A percentile compares a stretch with the other conserved stretches of the same genome.
These are phyloP conservation scores for Metschnikowia henanensis DNA, from an alignment of 805 yeast species.

Conservation along the genomic window DNA sequence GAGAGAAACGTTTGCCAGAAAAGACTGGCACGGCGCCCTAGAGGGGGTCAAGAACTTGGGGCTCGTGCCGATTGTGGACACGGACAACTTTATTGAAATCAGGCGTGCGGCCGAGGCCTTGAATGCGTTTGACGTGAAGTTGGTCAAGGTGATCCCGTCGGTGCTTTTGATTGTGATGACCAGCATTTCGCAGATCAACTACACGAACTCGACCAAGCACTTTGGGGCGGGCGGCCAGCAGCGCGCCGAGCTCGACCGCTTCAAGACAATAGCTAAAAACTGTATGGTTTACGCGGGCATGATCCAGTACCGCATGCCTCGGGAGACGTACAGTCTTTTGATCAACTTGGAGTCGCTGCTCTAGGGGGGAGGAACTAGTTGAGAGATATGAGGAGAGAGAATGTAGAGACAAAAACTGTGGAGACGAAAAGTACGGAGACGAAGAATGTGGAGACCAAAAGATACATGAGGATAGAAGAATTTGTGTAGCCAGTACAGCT, in stretches of 20 bases:
- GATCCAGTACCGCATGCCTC: conserved; percentile 90
- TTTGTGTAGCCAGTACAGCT: too few relatives aligned
- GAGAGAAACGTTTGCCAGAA: conserved; percentile 54
- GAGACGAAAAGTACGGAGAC: too few relatives aligned
- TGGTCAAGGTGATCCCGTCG: conserved; percentile 78
- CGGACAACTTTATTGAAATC: conserved; percentile 53
- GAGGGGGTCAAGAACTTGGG: conserved; percentile 56
- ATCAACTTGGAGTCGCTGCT: conserved; percentile 59
- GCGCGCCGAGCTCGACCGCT: conserved; percentile 50
- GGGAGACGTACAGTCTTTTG: conserved; percentile 73
- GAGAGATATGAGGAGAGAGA: too few relatives aligned
- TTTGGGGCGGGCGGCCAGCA: conserved; percentile 48
- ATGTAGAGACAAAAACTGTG: too few relatives aligned
- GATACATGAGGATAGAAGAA: too few relatives aligned
- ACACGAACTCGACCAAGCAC: conserved; percentile 41
- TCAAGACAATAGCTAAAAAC: conserved; percentile 68
- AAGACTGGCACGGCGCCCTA: conserved; percentile 61
- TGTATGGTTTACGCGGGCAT: conserved; percentile 95
- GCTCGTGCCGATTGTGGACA: conserved; percentile 58
- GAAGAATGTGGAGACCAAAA: too few relatives aligned
- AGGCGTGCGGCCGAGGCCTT: conserved; percentile 62
- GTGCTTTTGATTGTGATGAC: conserved; percentile 81
- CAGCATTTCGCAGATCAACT: conserved; percentile 60
- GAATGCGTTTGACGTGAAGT: conserved; percentile 60
- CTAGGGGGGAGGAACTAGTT: too few relatives aligned